A percentile compares a stretch with the other conserved stretches of the same genome.
These are phyloP conservation scores for Penicillium capsulatum DNA, from an alignment of 2,329 filamentous ascomycete species.

Conservation along the genomic window DNA sequence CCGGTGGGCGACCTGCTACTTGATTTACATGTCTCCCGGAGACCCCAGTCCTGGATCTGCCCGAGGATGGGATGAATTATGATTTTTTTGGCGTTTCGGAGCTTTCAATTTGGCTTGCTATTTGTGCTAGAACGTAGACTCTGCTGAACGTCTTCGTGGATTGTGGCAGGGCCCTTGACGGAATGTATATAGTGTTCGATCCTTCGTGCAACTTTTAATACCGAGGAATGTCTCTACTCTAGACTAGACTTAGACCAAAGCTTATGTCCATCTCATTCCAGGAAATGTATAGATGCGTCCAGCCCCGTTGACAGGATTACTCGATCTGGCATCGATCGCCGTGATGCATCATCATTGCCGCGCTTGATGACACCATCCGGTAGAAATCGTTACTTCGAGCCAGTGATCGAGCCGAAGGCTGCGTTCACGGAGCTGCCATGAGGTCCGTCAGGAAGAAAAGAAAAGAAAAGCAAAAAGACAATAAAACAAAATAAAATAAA, in stretches of 20 bases:
- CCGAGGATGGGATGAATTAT: constrained; percentile 13
- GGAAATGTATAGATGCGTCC: not conserved
- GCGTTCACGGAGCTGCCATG: no score
- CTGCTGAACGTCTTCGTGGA: not conserved
- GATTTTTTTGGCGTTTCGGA: constrained; percentile 15
- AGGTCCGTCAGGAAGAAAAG: no score
- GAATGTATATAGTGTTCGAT: not conserved
- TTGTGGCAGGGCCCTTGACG: not conserved
- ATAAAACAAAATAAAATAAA: no score
- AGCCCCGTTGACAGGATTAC: no score
- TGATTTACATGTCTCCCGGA: not conserved
- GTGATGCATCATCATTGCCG: constrained; percentile 6
- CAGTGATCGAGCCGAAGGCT: no score
- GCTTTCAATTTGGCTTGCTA: constrained; percentile 1
- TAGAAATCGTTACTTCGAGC: no score
- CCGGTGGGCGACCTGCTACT: no score
- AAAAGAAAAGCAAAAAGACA: no score
- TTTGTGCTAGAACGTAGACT: not conserved
- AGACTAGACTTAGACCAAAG: no score
- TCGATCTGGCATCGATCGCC: not conserved
- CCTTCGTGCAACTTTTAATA: no score
- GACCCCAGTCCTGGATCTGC: constrained; percentile 3
- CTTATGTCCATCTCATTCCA: no score
- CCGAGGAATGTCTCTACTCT: no score
- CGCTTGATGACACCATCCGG: constrained; percentile 14